phyloP scores from a whole-genome alignment of 2,329 filamentous ascomycete genomes.

The Penicillium oxalicum region DNA sequence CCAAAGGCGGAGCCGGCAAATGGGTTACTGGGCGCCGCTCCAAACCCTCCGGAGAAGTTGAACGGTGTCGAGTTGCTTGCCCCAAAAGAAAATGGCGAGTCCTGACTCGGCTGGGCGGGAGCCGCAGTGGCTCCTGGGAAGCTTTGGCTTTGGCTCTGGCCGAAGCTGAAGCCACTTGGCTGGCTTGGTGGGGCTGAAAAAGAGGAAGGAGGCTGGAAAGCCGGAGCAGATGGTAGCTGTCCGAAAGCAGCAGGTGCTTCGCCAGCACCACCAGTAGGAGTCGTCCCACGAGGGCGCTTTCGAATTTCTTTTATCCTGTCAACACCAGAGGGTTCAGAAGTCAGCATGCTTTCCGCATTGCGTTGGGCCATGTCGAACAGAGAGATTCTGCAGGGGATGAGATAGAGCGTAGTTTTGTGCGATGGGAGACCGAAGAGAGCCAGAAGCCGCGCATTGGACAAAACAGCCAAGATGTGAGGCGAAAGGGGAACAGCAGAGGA shows the following conservation, averaged over 20 bases:
- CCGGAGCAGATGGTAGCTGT: slow-evolving; percentile 9
- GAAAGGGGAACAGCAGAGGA: too few species aligned
- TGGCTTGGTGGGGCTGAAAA: slow-evolving; percentile 8
- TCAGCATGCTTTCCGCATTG: neutral
- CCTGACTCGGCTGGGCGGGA: slow-evolving; percentile 10
- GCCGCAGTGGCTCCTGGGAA: slow-evolving; percentile 17
- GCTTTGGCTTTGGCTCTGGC: slow-evolving; percentile 19
- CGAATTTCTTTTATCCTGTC: slow-evolving; percentile 27
- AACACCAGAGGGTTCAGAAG: neutral
- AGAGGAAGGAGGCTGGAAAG: slow-evolving; percentile 1
- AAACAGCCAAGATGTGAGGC: neutral
- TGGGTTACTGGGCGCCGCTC: slow-evolving; percentile 15
- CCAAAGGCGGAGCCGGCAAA: slow-evolving; percentile 13
- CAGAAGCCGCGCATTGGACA: neutral
- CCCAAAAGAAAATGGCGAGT: slow-evolving; percentile 16
- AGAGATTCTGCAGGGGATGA: neutral
- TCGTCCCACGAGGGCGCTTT: slow-evolving; percentile 13
- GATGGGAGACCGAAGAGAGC: neutral
- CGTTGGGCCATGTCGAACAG: neutral
- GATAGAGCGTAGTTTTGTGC: neutral
- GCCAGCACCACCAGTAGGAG: slow-evolving; percentile 11
- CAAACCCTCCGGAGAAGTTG: slow-evolving; percentile 10
- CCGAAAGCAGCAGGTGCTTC: slow-evolving; percentile 8
- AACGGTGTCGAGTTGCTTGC: slow-evolving; percentile 11
- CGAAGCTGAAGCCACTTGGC: slow-evolving; percentile 16